Percentiles rank a stretch among this genome's conserved stretches.
Conservation (phyloP, 2,329 filamentous ascomycete genomes). For the Cordyceps cicadae region DNA sequence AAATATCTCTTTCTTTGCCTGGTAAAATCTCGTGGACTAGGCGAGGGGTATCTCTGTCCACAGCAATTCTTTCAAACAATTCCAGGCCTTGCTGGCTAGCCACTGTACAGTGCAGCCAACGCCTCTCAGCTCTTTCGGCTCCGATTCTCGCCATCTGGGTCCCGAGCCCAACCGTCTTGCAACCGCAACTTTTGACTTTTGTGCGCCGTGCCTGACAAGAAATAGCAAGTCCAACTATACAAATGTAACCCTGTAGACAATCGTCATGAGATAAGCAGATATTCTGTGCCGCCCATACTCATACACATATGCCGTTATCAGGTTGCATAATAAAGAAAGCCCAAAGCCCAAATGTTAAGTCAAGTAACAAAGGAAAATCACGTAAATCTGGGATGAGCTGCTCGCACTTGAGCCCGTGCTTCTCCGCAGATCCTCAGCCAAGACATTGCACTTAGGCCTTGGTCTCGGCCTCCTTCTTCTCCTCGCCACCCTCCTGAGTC, state of each 20-base stretch:
- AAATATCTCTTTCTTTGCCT: conserved; percentile 7
- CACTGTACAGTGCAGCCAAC: background rate
- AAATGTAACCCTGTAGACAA: conserved; percentile 25
- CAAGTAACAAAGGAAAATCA: conserved; percentile 20
- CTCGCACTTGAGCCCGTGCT: conserved; percentile 28
- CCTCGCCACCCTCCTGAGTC: conserved; percentile 41
- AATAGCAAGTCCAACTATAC: conserved; percentile 35
- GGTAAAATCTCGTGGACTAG: conserved; percentile 7
- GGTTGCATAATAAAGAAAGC: conserved; percentile 2
- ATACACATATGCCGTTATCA: conserved; percentile 1
- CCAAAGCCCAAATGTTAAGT: conserved; percentile 10
- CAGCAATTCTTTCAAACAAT: conserved; percentile 4
- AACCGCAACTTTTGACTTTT: conserved; percentile 26
- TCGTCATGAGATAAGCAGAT: conserved; percentile 22
- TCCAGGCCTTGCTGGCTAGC: background rate
- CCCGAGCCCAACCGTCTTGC: conserved; percentile 13
- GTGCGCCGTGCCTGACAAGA: conserved; percentile 28
- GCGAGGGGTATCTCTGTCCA: conserved; percentile 9
- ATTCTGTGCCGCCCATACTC: conserved; percentile 16
- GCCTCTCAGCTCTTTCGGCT: background rate
- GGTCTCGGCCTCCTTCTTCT: conserved; percentile 38
- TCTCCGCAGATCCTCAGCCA: conserved; percentile 21
- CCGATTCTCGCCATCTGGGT: background rate
- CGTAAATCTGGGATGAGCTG: conserved; percentile 10
- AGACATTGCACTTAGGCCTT: conserved; percentile 27